These are phyloP conservation scores for Trichophyton rubrum DNA, from an alignment of 2,329 filamentous ascomycete species.

Conservation along the genomic window DNA sequence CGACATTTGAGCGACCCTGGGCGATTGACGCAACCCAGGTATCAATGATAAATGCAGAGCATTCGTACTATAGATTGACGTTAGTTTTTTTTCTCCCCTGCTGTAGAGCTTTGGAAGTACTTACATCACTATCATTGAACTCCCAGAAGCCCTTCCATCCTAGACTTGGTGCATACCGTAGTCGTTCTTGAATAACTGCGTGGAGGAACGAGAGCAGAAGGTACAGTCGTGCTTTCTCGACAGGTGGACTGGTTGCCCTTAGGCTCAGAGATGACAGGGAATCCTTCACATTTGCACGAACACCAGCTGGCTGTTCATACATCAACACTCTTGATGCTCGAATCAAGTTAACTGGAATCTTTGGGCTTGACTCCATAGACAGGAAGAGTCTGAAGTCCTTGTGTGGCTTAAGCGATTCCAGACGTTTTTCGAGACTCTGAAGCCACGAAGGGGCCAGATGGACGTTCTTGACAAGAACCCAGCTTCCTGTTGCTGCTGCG, in stretches of 20 bases:
- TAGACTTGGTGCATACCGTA: constrained; percentile 83
- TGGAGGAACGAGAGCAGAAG: constrained; percentile 87
- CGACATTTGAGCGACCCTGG: constrained; percentile 78
- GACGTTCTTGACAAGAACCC: constrained; percentile 98
- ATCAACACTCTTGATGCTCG: constrained; percentile 88
- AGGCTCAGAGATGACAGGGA: constrained; percentile 73
- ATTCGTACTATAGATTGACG: constrained; percentile 61
- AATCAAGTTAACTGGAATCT: constrained; percentile 92
- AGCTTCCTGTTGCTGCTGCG: constrained; percentile 80
- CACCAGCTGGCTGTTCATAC: constrained; percentile 95
- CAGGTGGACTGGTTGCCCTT: constrained; percentile 65
- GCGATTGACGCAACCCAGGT: constrained; percentile 80
- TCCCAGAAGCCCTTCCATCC: constrained; percentile 99
- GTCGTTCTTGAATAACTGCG: constrained; percentile 84
- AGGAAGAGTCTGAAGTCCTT: constrained; percentile 87
- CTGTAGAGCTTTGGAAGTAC: constrained; percentile 29
- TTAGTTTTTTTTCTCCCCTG: background rate
- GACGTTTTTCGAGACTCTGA: constrained; percentile 90
- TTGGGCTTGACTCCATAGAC: constrained; percentile 93
- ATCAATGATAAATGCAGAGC: constrained; percentile 89
- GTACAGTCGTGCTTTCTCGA: constrained; percentile 83
- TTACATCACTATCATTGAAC: constrained; percentile 97
- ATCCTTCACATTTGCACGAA: constrained; percentile 97
- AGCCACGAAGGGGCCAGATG: constrained; percentile 93
- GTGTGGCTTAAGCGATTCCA: constrained; percentile 90